Base-by-base conservation (phyloP, 306 rosid genomes). In the Aeschynomene evenia region DNA sequence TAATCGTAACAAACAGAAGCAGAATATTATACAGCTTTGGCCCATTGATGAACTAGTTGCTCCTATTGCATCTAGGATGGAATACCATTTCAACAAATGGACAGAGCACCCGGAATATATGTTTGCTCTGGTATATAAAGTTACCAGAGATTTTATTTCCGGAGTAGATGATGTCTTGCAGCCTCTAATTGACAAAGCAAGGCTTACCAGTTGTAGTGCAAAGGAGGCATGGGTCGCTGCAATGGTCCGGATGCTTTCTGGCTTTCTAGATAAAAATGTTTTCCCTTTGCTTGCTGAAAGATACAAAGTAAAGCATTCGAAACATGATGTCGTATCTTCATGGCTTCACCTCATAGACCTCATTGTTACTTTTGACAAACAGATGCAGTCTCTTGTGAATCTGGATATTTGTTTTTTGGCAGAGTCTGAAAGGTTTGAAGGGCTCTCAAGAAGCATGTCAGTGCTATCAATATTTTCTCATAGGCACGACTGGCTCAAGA, bases 101-200 rank as follows among this genome's bases (percentile, higher is more conserved):
- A 69, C 67, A 74, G 91, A 89, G 63, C 92, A 87, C 53, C 96
- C 92, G 18, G 91, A 83, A 60, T 85, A 79, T 70, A 89, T 85
- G 18, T 89, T 89, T 62, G 89, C 90, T 46, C 87, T 89, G 59
- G 73, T 70, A 4, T 75, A 79, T 81, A 87, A 84, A 85, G 82
- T 85, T 65, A 85, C 82, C 4, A 74, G 52, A 42, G 90, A 80
- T 56, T 89, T 89, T 77, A 85, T 85, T 50, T 10, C 70, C 1
- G 92, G 91, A 68, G 81, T 89, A 46, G 96, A 89, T 80, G 87
- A 83, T 81, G 85, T 89, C 46, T 80, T 89, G 81, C 96, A 89
- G 73, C 96, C 96, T 49, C 80, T 89, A 64, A 85, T 89, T 72
- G 96, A 89, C 49, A 78, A 63, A 72, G 96, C 90, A 28, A 81